Base-by-base conservation (phyloP, 2,329 filamentous ascomycete species). In the Gliomastix tumulicola region DNA sequence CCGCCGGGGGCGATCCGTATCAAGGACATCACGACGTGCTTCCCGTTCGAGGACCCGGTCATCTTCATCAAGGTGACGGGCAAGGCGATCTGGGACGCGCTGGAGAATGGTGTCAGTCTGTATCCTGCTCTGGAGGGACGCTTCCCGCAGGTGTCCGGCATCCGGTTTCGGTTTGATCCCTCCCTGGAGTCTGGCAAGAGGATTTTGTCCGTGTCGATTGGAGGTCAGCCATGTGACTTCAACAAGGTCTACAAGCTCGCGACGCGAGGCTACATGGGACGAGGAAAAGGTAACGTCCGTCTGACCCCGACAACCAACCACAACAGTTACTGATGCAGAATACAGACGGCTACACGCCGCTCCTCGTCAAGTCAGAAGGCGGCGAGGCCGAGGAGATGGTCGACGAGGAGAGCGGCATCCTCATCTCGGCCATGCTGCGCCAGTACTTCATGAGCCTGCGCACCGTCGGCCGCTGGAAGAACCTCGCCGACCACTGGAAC, bases 401-500 rank as follows among this genome's bases (percentile, higher is more conserved):
- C 6, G 80, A 79, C 21, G 88, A 94, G 51, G 88, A 96, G 54
- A 89, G 85, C 47, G 89, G 88, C 4, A 80, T 94, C 13, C 69
- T 95, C 38, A 86, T 95, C 49, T 88, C 84, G 34, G 86, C 84
- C 52, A 81, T 96, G 56, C 69, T 96, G 16, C 78, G 88, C 11
- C 88, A 95, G 55, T 95, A 94, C 59, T 95, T 95, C 60, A 83
- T 94, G 73, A 84, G 81, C 7, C 69, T 94, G 30, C 85, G 86
- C 38, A 82, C 89, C 2, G 63, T 94, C 19, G 85, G 87, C 15
- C 77, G 78, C 49, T 95, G 88, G 88, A 79, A 76, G 41, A 71
- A 79, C 40, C 84, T 84, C 66, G 75, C 81, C 12, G 65, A 71
- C 2, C 80, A 87, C 53, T 94, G 86, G 81, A 61, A 65, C 18